Percentiles rank a stretch among this genome's conserved stretches.
Conservation (phyloP, 208 protist genomes). For the Trypanosoma theileri region DNA sequence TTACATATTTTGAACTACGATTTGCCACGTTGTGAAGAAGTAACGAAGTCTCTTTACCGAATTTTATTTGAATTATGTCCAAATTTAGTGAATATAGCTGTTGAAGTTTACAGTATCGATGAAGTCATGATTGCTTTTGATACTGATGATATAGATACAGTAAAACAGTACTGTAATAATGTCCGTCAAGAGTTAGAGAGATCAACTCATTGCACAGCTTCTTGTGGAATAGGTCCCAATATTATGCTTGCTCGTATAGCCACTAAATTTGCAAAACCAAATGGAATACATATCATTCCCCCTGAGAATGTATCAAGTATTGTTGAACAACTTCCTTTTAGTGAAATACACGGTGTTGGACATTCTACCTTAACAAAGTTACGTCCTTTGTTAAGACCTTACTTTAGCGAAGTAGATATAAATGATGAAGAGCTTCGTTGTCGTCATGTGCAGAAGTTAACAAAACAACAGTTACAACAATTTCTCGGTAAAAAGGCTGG, state of each 20-base stretch:
- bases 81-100: constrained; percentile 47
- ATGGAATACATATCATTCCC: constrained; percentile 55
- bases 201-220: constrained; percentile 71
- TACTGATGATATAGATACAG: constrained; percentile 45
- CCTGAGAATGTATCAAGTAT: constrained; percentile 44
- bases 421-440: constrained; percentile 52
- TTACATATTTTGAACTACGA: constrained; percentile 91
- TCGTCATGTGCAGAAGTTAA: constrained; percentile 61
- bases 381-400: constrained; percentile 29
- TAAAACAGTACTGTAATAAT: constrained; percentile 52
- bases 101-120: constrained; percentile 90
- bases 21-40: constrained; percentile 67
- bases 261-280: constrained; percentile 71
- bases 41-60: constrained; percentile 68
- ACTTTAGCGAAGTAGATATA: constrained; percentile 9
- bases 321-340: constrained; percentile 52
- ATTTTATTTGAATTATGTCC: constrained; percentile 75
- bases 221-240: constrained; percentile 84
- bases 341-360: constrained; percentile 72
- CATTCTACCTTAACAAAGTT: constrained; percentile 62
- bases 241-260: constrained; percentile 82
- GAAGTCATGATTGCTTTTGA: constrained; percentile 87
- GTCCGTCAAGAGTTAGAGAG: constrained; percentile 55
- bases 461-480: constrained; percentile 47
- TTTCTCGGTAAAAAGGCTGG: constrained; percentile 66